A percentile compares a stretch with the other conserved stretches of the same genome.
phyloP scores from a whole-genome alignment of 169 alveolate species.

The Plasmodium fragile region DNA sequence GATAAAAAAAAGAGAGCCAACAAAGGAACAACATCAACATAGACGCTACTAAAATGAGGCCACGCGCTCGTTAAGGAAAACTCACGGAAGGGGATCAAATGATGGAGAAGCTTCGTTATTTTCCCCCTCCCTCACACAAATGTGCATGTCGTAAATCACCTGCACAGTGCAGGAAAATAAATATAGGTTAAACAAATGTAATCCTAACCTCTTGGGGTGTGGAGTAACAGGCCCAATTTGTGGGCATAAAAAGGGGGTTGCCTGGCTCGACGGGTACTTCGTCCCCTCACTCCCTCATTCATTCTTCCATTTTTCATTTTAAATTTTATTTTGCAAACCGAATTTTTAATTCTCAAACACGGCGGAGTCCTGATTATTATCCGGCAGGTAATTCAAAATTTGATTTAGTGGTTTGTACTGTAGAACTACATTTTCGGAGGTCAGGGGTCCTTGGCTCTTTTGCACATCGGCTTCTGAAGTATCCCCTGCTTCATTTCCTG shows the following conservation, averaged over 20 bases:
- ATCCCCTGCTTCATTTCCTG: not conserved
- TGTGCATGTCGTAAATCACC: not conserved
- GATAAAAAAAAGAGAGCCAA: not conserved
- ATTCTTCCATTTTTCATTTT: not conserved
- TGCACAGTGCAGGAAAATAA: not conserved
- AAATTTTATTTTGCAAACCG: not conserved
- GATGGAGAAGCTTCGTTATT: not conserved
- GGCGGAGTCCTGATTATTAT: constrained; percentile 2
- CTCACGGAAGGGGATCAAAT: not conserved
- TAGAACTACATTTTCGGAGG: constrained; percentile 5
- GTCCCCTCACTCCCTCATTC: not conserved
- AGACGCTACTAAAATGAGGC: not conserved
- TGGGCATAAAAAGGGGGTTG: not conserved
- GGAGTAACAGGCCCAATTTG: not conserved
- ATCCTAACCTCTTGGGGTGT: not conserved
- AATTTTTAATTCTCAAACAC: constrained; percentile 39
- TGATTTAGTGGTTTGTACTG: constrained; percentile 44
- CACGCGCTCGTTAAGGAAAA: not conserved
- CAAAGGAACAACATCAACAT: not conserved
- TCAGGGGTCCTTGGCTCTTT: not conserved
- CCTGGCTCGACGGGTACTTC: not conserved
- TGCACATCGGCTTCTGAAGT: not conserved
- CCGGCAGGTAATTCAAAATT: constrained; percentile 25
- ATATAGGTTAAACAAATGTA: not conserved
- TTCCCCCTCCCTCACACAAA: not conserved